Evolutionary conservation across 2,329 filamentous ascomycete genomes (phyloP).

Genomic region (Cladosporium sp.): DNA sequence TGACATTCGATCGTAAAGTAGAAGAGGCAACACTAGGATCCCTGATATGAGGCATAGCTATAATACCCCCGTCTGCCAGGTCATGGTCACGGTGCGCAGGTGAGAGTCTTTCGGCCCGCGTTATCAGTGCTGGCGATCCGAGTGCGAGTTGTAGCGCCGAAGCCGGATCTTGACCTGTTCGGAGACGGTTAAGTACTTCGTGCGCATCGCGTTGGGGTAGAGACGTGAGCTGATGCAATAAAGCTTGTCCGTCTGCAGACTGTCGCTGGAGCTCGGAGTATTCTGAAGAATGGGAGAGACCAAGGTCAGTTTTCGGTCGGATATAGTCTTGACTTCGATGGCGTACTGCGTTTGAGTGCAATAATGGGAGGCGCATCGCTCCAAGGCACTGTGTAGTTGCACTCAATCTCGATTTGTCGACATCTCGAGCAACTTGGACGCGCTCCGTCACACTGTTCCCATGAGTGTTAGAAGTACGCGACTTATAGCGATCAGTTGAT

Average conservation of each 20-base stretch:
- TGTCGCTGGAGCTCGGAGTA: neutral
- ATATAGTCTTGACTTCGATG: neutral
- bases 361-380: neutral
- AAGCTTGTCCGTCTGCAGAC: neutral
- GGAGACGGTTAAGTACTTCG: neutral
- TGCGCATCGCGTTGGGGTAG: neutral
- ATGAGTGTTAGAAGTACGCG: neutral
- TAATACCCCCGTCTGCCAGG: neutral
- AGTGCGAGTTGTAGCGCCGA: neutral
- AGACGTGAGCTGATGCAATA: neutral
- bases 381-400: neutral
- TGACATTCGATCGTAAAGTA: no score
- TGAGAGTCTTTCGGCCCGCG: neutral
- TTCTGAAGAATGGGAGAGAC: no score
- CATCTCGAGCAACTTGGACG: neutral
- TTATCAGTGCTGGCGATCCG: neutral
- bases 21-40: neutral
- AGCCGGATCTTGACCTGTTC: neutral
- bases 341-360: neutral
- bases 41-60: neutral
- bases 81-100: neutral
- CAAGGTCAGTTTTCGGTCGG: neutral
- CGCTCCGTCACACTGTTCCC: neutral
- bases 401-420: neutral
- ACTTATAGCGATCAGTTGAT: neutral